These are phyloP conservation scores for Cyclocybe aegerita DNA, from an alignment of 768 basidiomycete genomes.

Conservation along the genomic window DNA sequence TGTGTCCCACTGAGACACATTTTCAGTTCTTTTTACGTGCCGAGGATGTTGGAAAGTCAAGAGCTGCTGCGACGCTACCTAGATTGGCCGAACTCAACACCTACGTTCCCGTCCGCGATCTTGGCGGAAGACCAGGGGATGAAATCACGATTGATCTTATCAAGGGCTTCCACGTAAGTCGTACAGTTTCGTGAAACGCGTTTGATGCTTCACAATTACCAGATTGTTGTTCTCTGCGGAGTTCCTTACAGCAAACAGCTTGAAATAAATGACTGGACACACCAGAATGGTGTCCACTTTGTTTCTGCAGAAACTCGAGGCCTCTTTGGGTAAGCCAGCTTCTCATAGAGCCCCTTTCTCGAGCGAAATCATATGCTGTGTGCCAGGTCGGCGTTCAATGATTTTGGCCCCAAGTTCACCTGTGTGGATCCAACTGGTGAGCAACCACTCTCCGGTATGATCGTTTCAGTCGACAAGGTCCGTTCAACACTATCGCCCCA, in stretches of 20 bases:
- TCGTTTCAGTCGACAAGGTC: slow-evolving; percentile 90
- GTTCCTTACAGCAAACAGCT: slow-evolving; percentile 78
- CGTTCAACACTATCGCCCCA: slow-evolving; percentile 1
- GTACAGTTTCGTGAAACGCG: background rate
- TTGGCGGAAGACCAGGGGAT: slow-evolving; percentile 78
- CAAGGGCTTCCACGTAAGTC: slow-evolving; percentile 83
- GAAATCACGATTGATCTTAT: slow-evolving; percentile 79
- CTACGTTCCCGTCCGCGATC: slow-evolving; percentile 89
- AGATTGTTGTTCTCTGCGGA: slow-evolving; percentile 91
- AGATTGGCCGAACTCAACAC: slow-evolving; percentile 92
- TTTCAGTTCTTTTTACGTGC: slow-evolving; percentile 89
- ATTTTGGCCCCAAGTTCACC: slow-evolving; percentile 93
- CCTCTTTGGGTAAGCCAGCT: slow-evolving; percentile 76
- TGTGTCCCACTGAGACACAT: background rate
- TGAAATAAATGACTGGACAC: slow-evolving; percentile 96
- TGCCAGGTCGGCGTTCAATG: slow-evolving; percentile 86
- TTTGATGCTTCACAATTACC: slow-evolving; percentile 10
- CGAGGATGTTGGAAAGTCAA: slow-evolving; percentile 83
- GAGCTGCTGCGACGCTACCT: slow-evolving; percentile 84
- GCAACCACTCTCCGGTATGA: slow-evolving; percentile 91
- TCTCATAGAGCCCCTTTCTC: background rate
- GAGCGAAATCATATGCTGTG: slow-evolving; percentile 1
- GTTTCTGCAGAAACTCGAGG: slow-evolving; percentile 90
- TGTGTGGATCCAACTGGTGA: slow-evolving; percentile 99
- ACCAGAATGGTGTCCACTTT: slow-evolving; percentile 85